These are phyloP conservation scores for Tripterygium wilfordii DNA, from an alignment of 177 flowering plant genomes.

Conservation along the genomic window DNA sequence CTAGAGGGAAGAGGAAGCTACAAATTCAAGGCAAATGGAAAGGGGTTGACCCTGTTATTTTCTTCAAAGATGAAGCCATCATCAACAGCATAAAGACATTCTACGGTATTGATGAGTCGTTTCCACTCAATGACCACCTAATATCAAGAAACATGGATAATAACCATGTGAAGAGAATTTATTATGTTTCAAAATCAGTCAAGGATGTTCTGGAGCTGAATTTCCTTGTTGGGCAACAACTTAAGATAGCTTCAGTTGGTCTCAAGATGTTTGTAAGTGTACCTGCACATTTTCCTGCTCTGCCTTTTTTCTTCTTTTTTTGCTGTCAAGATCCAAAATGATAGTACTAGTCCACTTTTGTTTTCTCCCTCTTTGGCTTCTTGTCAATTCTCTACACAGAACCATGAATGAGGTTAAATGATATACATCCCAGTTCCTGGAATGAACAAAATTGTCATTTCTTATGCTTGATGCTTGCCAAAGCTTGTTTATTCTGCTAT, in stretches of 20 bases:
- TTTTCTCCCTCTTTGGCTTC: too few relatives aligned
- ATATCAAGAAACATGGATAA: constrained; percentile 72
- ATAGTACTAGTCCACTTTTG: too few relatives aligned
- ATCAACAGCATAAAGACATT: constrained; percentile 61
- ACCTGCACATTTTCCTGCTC: not conserved
- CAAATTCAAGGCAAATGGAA: constrained; percentile 91
- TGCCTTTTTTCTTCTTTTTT: not conserved
- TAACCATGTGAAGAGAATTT: constrained; percentile 78
- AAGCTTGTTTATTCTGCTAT: too few relatives aligned
- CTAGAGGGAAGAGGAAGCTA: constrained; percentile 52
- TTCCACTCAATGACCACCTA: constrained; percentile 71
- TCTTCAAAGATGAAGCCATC: constrained; percentile 59
- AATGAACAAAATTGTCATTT: too few relatives aligned
- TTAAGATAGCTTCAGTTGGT: constrained; percentile 88
- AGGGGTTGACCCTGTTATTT: constrained; percentile 92
- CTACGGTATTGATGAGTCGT: constrained; percentile 82
- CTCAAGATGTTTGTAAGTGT: constrained; percentile 94
- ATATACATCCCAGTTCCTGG: too few relatives aligned
- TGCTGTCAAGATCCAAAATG: too few relatives aligned
- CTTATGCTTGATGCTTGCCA: too few relatives aligned
- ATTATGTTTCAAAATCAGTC: constrained; percentile 79
- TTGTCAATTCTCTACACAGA: too few relatives aligned
- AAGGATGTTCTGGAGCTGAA: constrained; percentile 71
- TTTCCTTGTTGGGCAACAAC: constrained; percentile 75
- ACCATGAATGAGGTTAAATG: too few relatives aligned